Percentiles rank a stretch among this genome's conserved stretches.
These are phyloP conservation scores for Aspergillus fischeri DNA, from an alignment of 2,329 filamentous ascomycete genomes.

Conservation along the genomic window DNA sequence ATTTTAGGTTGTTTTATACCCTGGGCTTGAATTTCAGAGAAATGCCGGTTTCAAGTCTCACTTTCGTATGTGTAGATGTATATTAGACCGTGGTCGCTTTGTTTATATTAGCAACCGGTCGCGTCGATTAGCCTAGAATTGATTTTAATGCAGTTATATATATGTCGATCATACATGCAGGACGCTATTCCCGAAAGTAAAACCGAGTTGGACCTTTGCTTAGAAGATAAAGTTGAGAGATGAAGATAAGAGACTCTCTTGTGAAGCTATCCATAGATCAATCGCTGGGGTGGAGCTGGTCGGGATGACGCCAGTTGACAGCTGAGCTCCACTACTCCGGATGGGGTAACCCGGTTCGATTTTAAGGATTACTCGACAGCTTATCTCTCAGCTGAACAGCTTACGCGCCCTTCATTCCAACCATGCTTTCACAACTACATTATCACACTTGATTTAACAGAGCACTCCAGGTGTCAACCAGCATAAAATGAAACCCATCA, in stretches of 20 bases:
- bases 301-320: background rate
- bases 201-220: background rate
- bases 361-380: background rate
- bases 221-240: background rate
- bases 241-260: background rate
- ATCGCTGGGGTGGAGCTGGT: background rate
- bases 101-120: background rate
- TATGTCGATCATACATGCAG: background rate
- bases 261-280: background rate
- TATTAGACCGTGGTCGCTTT: background rate
- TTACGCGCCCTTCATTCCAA: background rate
- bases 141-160: background rate
- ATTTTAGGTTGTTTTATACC: background rate
- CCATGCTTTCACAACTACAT: background rate
- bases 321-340: background rate
- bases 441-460: background rate
- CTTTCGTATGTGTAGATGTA: background rate
- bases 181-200: background rate
- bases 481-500: conserved; percentile 38
- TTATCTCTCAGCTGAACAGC: background rate
- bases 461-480: background rate
- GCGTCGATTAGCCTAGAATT: background rate
- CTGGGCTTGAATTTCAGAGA: background rate
- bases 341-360: background rate
- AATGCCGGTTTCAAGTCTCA: background rate